Evolutionary conservation across 1,284 basidiomycete genomes (phyloP), one percentile per base, ranked within the genome.

Genomic region (Pascua sp.): DNA sequence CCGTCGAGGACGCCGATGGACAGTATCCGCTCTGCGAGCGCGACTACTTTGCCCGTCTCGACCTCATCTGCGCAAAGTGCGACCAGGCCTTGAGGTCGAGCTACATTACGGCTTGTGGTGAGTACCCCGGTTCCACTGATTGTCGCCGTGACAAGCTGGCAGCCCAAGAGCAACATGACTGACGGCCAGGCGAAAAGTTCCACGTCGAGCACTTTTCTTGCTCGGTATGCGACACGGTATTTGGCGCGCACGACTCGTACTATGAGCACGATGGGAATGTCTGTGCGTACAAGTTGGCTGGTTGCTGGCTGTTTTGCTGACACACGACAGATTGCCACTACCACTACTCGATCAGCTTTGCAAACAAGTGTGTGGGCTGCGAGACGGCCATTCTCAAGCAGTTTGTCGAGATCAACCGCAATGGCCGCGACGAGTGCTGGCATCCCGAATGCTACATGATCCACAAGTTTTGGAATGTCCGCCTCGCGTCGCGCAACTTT

Each of bases 381-480:
- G 90, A 87, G 68, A 96, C 89, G 55, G 96, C 96, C n/a, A 99
- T 99, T 64, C 80, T 99, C 67, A 98, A 98, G 79, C 95, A 99
- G 75, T 99, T 98, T 71, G 95, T 99, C 61, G 95, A 99, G 80
- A 98, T 99, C 80, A 98, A 98, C 72, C 85, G 95, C 62, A 98
- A 98, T 79, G 91, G 91, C 82, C 84, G 87, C 57, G 93, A 98
- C 79, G 96, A 98, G 80, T 98, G 96, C 73, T 99, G 96, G 95
- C 95, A 99, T 83, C 95, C 95, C 50, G 95, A 99, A 78, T 99
- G 95, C 78, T 98, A 98, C 78, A 98, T 98, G 94, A 98, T 98
- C 69, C 95, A 98, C 80, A 98, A 96, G 90, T 98, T 98, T 76
- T 98, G 95, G 95, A 98, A 98, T 75, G 94, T 98, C 77, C 96